Conservation (phyloP, 2,329 filamentous ascomycete species). For the Pyrenophora teres region DNA sequence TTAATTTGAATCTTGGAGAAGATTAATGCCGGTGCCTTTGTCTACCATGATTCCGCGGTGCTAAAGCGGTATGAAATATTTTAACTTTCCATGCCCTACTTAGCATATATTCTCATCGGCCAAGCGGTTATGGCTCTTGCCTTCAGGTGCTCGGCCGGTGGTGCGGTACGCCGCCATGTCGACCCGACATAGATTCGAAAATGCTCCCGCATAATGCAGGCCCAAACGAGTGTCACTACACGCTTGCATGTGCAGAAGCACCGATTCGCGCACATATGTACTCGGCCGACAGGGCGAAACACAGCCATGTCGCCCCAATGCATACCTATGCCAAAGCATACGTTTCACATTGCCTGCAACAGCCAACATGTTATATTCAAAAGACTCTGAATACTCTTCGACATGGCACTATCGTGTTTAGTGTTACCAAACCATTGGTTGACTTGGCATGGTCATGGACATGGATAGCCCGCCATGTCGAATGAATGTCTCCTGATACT, state of each 20-base stretch:
- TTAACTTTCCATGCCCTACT: neutral
- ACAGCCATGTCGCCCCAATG: conserved; percentile 10
- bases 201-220: too few relatives aligned
- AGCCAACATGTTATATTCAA: conserved; percentile 1
- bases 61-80: conserved; percentile 13
- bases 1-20: conserved; percentile 14
- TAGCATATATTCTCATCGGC: too few relatives aligned
- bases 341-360: conserved; percentile 8
- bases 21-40: conserved; percentile 8
- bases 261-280: conserved; percentile 6
- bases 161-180: too few relatives aligned
- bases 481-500: conserved; percentile 4
- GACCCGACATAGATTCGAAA: too few relatives aligned
- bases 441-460: neutral
- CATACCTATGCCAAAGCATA: conserved; percentile 3
- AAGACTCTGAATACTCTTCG: neutral
- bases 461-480: neutral
- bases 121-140: too few relatives aligned
- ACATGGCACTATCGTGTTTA: neutral
- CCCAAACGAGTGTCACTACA: neutral
- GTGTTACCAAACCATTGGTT: neutral
- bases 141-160: too few relatives aligned
- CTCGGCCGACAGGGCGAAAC: conserved; percentile 19
- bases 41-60: conserved; percentile 8
- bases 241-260: neutral